These are phyloP conservation scores for Ogataea paradorogensis DNA, from an alignment of 805 yeast species.

Conservation along the genomic window DNA sequence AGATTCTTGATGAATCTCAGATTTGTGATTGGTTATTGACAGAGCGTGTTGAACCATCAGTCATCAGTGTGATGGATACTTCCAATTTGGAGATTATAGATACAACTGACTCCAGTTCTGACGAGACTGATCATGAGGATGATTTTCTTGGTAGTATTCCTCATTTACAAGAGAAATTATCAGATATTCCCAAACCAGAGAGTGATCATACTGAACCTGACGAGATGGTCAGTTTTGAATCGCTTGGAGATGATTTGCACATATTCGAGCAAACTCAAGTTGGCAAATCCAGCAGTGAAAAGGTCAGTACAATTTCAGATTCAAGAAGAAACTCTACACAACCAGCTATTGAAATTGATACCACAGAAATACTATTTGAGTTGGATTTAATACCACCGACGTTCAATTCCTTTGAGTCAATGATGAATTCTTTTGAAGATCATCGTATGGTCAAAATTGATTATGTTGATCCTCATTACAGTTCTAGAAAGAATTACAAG, in stretches of 20 bases:
- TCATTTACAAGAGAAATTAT: slow-evolving; percentile 18
- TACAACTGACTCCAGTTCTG: slow-evolving; percentile 2
- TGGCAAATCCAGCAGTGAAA: background rate
- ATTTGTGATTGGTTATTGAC: slow-evolving; percentile 16
- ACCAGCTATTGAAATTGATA: background rate
- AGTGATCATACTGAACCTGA: background rate
- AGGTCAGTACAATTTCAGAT: background rate
- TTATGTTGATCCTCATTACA: slow-evolving; percentile 63
- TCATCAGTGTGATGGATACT: background rate
- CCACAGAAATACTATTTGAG: slow-evolving; percentile 13
- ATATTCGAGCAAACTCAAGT: slow-evolving; percentile 9
- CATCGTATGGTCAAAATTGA: slow-evolving; percentile 49
- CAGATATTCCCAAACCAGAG: background rate
- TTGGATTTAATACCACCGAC: slow-evolving; percentile 20
- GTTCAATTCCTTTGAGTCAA: slow-evolving; percentile 12
- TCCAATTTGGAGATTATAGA: slow-evolving; percentile 9
- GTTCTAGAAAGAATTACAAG: slow-evolving; percentile 50
- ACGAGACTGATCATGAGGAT: slow-evolving; percentile 23
- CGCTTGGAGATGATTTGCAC: slow-evolving; percentile 12
- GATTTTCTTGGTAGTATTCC: slow-evolving; percentile 27
- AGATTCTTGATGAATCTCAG: slow-evolving; percentile 6
- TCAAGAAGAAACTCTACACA: background rate
- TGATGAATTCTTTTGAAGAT: slow-evolving; percentile 37
- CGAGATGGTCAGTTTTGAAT: background rate
- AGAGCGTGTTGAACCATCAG: background rate